Percentiles rank a stretch among this genome's conserved stretches.
Conservation (phyloP, 75 land plant species). For the Selaginella tamariscina region DNA sequence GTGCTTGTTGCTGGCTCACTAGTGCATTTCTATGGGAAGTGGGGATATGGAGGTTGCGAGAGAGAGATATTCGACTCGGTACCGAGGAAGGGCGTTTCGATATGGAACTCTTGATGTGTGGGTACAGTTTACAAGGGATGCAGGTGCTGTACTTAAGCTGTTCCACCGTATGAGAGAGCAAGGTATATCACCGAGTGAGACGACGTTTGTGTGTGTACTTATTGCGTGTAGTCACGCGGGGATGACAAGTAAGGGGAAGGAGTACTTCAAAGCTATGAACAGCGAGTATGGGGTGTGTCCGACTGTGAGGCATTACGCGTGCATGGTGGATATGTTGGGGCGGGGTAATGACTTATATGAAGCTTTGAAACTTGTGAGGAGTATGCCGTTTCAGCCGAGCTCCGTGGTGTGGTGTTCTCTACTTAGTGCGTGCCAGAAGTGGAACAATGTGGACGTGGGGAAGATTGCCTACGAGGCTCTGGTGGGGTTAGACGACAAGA, state of each 20-base stretch:
- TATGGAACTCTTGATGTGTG: neutral
- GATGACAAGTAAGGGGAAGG: conserved; percentile 18
- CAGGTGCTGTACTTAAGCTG: neutral
- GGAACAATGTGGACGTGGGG: too few relatives aligned
- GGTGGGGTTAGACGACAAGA: too few relatives aligned
- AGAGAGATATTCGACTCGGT: neutral
- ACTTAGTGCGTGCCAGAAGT: conserved; percentile 36
- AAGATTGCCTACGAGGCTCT: too few relatives aligned
- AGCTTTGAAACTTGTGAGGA: conserved; percentile 20
- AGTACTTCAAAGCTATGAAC: conserved; percentile 18
- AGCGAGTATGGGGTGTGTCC: conserved; percentile 18
- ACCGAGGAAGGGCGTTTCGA: neutral
- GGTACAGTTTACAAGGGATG: neutral
- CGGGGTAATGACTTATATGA: conserved; percentile 24
- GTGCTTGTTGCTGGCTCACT: too few relatives aligned
- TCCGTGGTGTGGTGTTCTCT: conserved; percentile 30
- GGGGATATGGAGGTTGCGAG: neutral
- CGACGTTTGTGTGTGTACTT: conserved; percentile 23
- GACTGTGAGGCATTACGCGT: conserved; percentile 27
- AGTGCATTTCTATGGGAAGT: neutral
- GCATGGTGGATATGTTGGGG: conserved; percentile 30
- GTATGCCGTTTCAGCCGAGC: conserved; percentile 14
- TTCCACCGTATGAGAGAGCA: conserved; percentile 18
- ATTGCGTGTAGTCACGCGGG: conserved; percentile 28
- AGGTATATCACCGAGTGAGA: conserved; percentile 15